Evolutionary conservation across 1,284 basidiomycete species (phyloP).

Genomic region (Vanrija humicola): DNA sequence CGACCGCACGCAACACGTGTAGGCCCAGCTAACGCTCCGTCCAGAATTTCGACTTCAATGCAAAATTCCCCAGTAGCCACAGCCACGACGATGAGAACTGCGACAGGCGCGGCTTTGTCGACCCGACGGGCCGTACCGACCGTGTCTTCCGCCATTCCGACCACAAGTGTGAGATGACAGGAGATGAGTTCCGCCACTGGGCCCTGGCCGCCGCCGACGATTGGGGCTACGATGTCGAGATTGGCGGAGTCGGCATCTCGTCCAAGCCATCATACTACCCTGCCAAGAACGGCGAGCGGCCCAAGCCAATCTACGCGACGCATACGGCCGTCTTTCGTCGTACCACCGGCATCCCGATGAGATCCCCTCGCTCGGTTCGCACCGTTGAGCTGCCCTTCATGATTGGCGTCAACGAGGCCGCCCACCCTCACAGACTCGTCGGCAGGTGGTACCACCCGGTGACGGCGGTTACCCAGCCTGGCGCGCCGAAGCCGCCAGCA

Average conservation of each 20-base stretch:
- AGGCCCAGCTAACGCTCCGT: not conserved
- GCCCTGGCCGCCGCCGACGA: conserved; percentile 58
- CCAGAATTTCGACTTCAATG: conserved; percentile 63
- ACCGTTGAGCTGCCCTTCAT: conserved; percentile 46
- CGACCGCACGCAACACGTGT: not conserved
- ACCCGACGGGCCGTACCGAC: conserved; percentile 68
- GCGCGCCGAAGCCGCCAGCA: conserved; percentile 49
- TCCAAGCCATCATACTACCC: conserved; percentile 47
- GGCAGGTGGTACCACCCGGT: conserved; percentile 54
- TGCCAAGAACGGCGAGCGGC: conserved; percentile 24
- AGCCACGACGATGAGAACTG: conserved; percentile 22
- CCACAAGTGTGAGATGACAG: conserved; percentile 92
- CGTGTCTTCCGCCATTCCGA: conserved; percentile 65
- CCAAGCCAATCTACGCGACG: conserved; percentile 57
- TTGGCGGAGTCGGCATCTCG: conserved; percentile 45
- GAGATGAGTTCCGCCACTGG: conserved; percentile 71
- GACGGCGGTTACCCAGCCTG: conserved; percentile 12
- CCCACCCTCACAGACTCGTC: conserved; percentile 51
- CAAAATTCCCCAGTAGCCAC: conserved; percentile 68
- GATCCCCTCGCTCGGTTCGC: conserved; percentile 47
- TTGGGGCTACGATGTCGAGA: conserved; percentile 59
- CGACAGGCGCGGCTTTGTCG: conserved; percentile 57
- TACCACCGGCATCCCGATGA: conserved; percentile 36
- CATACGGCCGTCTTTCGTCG: conserved; percentile 66
- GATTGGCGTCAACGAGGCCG: conserved; percentile 31